Conservation (phyloP, 345 rosid species). For the Trapa bicornis region DNA sequence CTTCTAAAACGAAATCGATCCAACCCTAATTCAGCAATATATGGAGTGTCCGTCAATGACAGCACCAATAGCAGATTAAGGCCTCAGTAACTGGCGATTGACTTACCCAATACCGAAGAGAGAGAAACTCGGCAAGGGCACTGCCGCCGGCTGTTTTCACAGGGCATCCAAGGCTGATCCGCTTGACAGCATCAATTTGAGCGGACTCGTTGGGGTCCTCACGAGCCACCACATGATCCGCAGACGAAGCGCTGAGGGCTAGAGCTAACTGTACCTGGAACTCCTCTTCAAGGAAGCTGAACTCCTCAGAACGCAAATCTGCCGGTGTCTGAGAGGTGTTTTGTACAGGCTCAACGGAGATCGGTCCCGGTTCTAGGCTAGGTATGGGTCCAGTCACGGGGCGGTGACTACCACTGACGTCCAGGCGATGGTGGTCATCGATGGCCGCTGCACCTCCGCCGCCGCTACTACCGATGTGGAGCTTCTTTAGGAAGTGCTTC, state of each 20-base stretch:
- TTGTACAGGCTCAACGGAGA: slow-evolving; percentile 26
- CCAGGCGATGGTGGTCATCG: slow-evolving; percentile 49
- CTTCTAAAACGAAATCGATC: neutral
- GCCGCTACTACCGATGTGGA: slow-evolving; percentile 78
- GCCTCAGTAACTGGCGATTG: neutral
- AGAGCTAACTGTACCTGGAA: slow-evolving; percentile 88
- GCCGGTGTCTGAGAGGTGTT: slow-evolving; percentile 26
- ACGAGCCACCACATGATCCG: slow-evolving; percentile 24
- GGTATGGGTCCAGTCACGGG: slow-evolving; percentile 30
- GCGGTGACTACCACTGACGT: slow-evolving; percentile 25
- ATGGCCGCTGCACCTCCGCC: slow-evolving; percentile 5
- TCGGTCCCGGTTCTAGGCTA: slow-evolving; percentile 2
- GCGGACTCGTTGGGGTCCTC: slow-evolving; percentile 75
- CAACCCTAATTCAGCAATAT: slow-evolving; percentile 1
- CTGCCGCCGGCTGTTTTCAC: slow-evolving; percentile 39
- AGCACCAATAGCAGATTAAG: slow-evolving; percentile 8
- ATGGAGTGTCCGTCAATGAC: neutral
- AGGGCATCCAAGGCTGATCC: slow-evolving; percentile 76
- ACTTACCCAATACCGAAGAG: slow-evolving; percentile 81
- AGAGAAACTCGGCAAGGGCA: slow-evolving; percentile 44
- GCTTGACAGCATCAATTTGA: slow-evolving; percentile 92
- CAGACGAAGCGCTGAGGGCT: slow-evolving; percentile 92
- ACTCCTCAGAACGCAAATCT: slow-evolving; percentile 33
- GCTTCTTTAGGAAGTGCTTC: slow-evolving; percentile 83
- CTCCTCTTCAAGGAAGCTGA: slow-evolving; percentile 78